Base-by-base conservation (phyloP, 116 monocot species). In the Zostera marina region DNA sequence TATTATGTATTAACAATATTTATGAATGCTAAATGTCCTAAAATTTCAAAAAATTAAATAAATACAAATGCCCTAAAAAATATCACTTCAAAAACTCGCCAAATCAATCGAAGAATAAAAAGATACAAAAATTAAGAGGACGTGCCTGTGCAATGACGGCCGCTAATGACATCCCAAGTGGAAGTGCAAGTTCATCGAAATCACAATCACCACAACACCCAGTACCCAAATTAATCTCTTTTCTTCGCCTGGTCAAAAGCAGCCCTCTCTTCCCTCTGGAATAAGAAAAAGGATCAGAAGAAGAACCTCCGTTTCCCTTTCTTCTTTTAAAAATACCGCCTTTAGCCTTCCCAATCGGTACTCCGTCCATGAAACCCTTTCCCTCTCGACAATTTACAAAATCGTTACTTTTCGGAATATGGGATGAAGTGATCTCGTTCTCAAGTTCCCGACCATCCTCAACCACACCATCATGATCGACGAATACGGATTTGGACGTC, bases 131-230 rank as follows among this genome's bases (percentile, higher is more conserved):
- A 3, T 3, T 22, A 32, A 47, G 22, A 19, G 5, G 4, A 63
- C 67, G 11, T 4, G 87, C 92, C 80, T 80, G 76, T 5, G 83
- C 64, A 47, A 92, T 44, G 45, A 92, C 60, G 21, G 81, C 92
- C 3, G 92, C 92, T 15, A 92, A 81, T 3, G 92, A 83, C 87
- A 83, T 87, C 58, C 92, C 87, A 21, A 92, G 67, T 1, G 87
- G 74, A 56, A 92, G 83, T 10, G 76, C 92, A 23, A 92, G 81
- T 52, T 87, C 77, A 38, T 59, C 59, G 12, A 69, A 15, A 39
- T 62, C 70, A 56, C 8, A 15, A 39, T 62, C 70, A 56, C 16
- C 61, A 25, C 39, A 48, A 58, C n/a, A 48, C 5, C 47, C 58
- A 13, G 63, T 22, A 15, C 53, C 43, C 3, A 60, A 11, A 13